Evolutionary conservation across 2,329 filamentous ascomycete species (phyloP).

Genomic region (Monascus ruber): DNA sequence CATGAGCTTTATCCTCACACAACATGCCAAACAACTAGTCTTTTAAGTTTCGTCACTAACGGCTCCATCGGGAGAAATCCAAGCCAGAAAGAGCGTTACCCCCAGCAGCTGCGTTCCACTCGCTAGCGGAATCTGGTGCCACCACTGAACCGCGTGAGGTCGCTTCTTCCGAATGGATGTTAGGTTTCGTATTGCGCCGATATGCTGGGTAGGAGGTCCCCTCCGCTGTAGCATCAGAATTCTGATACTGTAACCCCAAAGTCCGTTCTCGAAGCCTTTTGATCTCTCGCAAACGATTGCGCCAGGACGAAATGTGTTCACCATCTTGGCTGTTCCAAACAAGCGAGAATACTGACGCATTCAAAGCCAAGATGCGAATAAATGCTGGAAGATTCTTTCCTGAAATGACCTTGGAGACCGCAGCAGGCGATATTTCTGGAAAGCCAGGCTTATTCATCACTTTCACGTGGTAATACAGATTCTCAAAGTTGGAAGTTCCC

Average conservation of each 20-base stretch:
- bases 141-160: constrained; percentile 19
- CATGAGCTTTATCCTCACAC: no score
- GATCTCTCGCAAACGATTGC: constrained; percentile 74
- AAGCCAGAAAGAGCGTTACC: constrained; percentile 28
- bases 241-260: constrained; percentile 17
- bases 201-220: constrained; percentile 17
- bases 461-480: constrained; percentile 73
- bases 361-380: constrained; percentile 78
- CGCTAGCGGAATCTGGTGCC: constrained; percentile 23
- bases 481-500: constrained; percentile 18
- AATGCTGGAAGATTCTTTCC: constrained; percentile 72
- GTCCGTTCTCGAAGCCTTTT: constrained; percentile 59
- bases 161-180: constrained; percentile 24
- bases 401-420: constrained; percentile 79
- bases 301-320: constrained; percentile 83
- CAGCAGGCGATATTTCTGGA: constrained; percentile 81
- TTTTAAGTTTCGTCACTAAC: constrained; percentile 11
- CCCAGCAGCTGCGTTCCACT: constrained; percentile 27
- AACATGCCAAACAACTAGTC: no score
- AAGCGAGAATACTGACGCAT: constrained; percentile 82
- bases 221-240: constrained; percentile 18
- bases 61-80: constrained; percentile 33
- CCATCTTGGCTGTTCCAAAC: constrained; percentile 70
- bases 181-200: constrained; percentile 27
- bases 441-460: constrained; percentile 82